phyloP scores from a whole-genome alignment of 179 eudicot species.

The Vitellaria paradoxa region DNA sequence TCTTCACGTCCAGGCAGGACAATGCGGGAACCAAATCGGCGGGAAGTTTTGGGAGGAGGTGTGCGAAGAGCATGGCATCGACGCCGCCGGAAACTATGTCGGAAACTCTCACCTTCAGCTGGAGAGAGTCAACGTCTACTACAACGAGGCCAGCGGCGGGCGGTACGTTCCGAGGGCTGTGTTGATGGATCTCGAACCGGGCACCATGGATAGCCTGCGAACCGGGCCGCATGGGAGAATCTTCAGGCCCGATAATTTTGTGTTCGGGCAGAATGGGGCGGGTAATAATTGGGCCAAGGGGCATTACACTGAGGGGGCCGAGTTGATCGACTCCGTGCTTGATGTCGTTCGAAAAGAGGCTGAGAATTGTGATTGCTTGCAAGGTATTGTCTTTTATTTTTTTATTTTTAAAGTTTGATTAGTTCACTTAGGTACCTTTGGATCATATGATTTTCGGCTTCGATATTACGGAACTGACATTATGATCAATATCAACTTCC shows the following conservation, averaged over 20 bases:
- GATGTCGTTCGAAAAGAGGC: conserved; percentile 78
- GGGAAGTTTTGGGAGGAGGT: conserved; percentile 80
- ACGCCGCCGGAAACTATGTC: conserved; percentile 41
- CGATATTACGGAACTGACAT: no score
- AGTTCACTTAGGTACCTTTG: no score
- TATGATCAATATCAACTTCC: no score
- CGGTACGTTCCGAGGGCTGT: conserved; percentile 73
- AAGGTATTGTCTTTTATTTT: conserved; percentile 33
- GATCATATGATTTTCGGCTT: no score
- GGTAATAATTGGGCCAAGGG: conserved; percentile 87
- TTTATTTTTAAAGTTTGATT: no score
- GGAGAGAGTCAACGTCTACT: conserved; percentile 69
- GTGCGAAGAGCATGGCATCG: conserved; percentile 69
- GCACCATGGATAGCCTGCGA: conserved; percentile 63
- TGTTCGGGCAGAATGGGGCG: conserved; percentile 69
- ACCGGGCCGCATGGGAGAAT: conserved; percentile 62
- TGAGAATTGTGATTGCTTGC: conserved; percentile 67
- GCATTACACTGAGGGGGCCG: conserved; percentile 82
- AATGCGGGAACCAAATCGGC: conserved; percentile 81
- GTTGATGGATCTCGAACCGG: conserved; percentile 69
- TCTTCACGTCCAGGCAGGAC: conserved; percentile 78
- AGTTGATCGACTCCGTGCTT: conserved; percentile 64
- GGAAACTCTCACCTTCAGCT: conserved; percentile 45
- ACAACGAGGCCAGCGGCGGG: conserved; percentile 66
- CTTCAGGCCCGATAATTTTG: conserved; percentile 73